A percentile compares a stretch with the other conserved stretches of the same genome.
Conservation (phyloP, 306 rosid species). For the Cucurbita maxima region DNA sequence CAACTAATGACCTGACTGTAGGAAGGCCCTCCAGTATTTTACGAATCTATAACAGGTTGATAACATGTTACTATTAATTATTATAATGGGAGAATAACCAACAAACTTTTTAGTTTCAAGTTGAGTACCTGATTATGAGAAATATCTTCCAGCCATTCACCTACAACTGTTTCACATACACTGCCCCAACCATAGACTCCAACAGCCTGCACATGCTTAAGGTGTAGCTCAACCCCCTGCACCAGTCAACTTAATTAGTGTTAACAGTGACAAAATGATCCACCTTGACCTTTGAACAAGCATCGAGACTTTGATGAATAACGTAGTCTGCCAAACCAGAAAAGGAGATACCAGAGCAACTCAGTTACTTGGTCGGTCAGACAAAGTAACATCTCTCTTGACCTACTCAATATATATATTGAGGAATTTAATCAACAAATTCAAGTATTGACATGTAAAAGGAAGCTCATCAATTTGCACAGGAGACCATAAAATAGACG, state of each 20-base stretch:
- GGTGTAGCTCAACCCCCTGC: slow-evolving; percentile 87
- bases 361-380: not conserved
- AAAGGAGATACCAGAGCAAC: not conserved
- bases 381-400: not conserved
- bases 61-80: not conserved
- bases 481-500: not conserved
- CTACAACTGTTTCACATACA: slow-evolving; percentile 66
- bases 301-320: not conserved
- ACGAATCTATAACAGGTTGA: slow-evolving; percentile 36
- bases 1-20: slow-evolving; percentile 59
- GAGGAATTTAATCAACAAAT: not conserved
- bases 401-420: not conserved
- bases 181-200: slow-evolving; percentile 93
- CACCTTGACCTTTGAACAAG: slow-evolving; percentile 1
- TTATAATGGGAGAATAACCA: slow-evolving; percentile 9
- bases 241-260: slow-evolving; percentile 12
- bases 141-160: slow-evolving; percentile 92
- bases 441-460: not conserved
- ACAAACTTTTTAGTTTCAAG: slow-evolving; percentile 10
- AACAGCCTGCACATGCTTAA: slow-evolving; percentile 72
- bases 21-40: slow-evolving; percentile 82
- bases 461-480: not conserved
- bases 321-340: not conserved
- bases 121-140: slow-evolving; percentile 78
- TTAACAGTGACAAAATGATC: slow-evolving; percentile 7